These are phyloP conservation scores for Aspergillus fischeri DNA, from an alignment of 2,329 filamentous ascomycete species.

Conservation along the genomic window DNA sequence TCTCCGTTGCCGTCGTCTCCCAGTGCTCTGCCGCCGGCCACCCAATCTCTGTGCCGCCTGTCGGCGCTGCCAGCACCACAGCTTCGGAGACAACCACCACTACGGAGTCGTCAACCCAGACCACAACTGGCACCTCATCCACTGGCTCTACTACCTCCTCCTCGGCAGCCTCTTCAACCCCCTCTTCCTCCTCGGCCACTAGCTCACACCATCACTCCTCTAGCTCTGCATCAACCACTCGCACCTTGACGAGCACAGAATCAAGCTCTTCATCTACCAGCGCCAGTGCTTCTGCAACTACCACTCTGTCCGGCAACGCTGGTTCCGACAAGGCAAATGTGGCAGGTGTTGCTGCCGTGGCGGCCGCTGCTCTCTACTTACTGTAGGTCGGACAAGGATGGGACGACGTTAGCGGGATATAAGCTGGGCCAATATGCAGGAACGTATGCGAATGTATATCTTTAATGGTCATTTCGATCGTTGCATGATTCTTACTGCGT, in stretches of 20 bases:
- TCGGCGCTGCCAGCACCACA: conserved; percentile 11
- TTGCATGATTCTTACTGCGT: not conserved
- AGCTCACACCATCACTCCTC: not conserved
- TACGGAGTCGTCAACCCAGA: not conserved
- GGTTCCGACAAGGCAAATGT: conserved; percentile 21
- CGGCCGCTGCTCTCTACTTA: conserved; percentile 22
- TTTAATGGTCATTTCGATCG: not conserved
- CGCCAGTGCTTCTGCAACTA: not conserved
- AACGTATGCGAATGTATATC: not conserved
- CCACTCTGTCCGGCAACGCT: conserved; percentile 2
- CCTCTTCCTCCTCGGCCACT: not conserved
- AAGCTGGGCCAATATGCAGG: not conserved
- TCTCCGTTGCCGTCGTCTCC: conserved; percentile 32
- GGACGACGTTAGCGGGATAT: not conserved
- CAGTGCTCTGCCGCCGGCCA: conserved; percentile 34
- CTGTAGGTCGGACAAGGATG: conserved; percentile 14
- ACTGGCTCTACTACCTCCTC: not conserved
- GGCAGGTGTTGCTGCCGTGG: conserved; percentile 21
- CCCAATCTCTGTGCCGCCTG: conserved; percentile 34
- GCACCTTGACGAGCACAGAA: not conserved
- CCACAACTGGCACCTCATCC: conserved; percentile 1
- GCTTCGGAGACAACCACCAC: not conserved
- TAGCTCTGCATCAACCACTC: not conserved
- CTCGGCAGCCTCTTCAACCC: not conserved
- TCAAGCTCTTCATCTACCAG: not conserved